Percentiles rank a stretch among this genome's conserved stretches.
These are phyloP conservation scores for Suhomyces faveliae DNA, from an alignment of 805 yeast genomes.

Conservation along the genomic window DNA sequence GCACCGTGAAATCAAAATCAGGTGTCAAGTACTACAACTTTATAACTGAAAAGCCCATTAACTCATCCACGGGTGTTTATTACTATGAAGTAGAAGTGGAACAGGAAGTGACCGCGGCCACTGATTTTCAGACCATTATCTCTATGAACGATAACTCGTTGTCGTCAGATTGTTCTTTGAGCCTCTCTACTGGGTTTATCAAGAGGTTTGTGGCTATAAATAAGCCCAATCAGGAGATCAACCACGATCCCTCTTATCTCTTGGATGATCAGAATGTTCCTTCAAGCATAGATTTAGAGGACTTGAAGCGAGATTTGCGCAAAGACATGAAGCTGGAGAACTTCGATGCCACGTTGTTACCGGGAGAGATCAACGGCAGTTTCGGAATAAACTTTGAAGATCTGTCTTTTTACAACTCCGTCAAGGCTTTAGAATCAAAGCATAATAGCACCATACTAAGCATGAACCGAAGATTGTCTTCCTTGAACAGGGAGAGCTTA, in stretches of 20 bases:
- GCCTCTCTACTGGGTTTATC: conserved; percentile 34
- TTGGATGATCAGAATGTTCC: neutral
- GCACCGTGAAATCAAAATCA: neutral
- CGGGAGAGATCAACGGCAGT: conserved; percentile 43
- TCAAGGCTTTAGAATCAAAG: conserved; percentile 27
- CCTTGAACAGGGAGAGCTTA: conserved; percentile 24
- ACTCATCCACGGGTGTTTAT: conserved; percentile 34
- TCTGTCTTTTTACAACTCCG: conserved; percentile 38
- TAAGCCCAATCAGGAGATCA: conserved; percentile 14
- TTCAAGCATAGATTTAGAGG: neutral
- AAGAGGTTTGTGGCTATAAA: conserved; percentile 22
- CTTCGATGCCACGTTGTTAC: conserved; percentile 12
- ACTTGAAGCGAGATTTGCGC: conserved; percentile 7
- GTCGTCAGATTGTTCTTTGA: conserved; percentile 31
- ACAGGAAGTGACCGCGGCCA: conserved; percentile 33
- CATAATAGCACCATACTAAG: conserved; percentile 33
- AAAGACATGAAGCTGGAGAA: conserved; percentile 13
- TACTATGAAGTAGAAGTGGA: conserved; percentile 41
- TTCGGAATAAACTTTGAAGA: conserved; percentile 42
- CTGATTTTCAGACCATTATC: conserved; percentile 32
- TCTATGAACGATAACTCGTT: conserved; percentile 33
- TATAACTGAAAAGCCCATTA: conserved; percentile 35
- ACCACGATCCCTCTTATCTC: neutral
- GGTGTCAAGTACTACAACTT: conserved; percentile 32
- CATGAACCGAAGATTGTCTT: conserved; percentile 36